Percentiles rank a stretch among this genome's conserved stretches.
These are phyloP conservation scores for Cladosporium colombiae DNA, from an alignment of 2,329 filamentous ascomycete genomes.

Conservation along the genomic window DNA sequence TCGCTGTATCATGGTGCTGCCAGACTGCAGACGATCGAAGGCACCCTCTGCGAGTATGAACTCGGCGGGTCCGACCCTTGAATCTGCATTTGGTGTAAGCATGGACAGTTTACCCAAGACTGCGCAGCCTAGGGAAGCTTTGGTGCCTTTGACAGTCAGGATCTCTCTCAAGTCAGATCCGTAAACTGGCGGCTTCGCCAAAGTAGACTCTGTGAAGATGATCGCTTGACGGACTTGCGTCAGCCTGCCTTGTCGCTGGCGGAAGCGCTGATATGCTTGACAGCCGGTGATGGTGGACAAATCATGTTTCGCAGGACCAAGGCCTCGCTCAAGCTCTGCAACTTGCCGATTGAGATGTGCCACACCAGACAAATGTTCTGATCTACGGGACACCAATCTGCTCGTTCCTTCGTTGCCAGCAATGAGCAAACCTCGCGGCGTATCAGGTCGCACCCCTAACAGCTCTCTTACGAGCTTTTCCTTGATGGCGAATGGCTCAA, in stretches of 20 bases:
- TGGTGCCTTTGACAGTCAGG: constrained; percentile 27
- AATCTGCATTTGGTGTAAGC: constrained; percentile 14
- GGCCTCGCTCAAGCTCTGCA: constrained; percentile 24
- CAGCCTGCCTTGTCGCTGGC: constrained; percentile 28
- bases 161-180: constrained; percentile 35
- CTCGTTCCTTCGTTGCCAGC: constrained; percentile 25
- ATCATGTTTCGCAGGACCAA: constrained; percentile 27
- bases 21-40: constrained; percentile 29
- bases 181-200: constrained; percentile 30
- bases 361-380: constrained; percentile 28
- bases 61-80: constrained; percentile 6
- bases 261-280: constrained; percentile 30
- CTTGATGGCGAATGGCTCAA: constrained; percentile 71
- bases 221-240: constrained; percentile 34
- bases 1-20: constrained; percentile 29
- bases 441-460: constrained; percentile 26
- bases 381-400: constrained; percentile 25
- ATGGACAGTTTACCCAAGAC: constrained; percentile 19
- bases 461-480: constrained; percentile 68
- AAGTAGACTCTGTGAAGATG: constrained; percentile 26
- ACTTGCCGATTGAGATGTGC: constrained; percentile 27
- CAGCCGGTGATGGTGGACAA: constrained; percentile 30
- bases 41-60: constrained; percentile 26
- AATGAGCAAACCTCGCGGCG: constrained; percentile 26
- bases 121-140: constrained; percentile 13